Base-by-base conservation (phyloP, 768 basidiomycete species). In the Boletus sp. region DNA sequence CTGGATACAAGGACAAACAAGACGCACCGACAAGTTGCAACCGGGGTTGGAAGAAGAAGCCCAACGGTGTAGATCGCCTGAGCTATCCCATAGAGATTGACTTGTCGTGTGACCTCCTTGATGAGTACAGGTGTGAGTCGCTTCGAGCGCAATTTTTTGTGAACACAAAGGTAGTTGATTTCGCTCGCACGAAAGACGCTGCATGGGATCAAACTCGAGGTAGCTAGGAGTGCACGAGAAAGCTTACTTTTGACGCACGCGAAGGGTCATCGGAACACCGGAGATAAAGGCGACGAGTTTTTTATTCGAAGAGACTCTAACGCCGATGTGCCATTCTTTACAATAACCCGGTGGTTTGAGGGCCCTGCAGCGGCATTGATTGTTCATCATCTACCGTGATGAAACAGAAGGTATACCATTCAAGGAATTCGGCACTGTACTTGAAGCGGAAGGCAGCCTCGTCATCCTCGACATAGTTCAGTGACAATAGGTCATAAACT, bases 51-150 rank as follows among this genome's bases (percentile, higher is more conserved):
- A 11, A 99, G 76, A 40, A 97, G 85, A 25, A 93, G 84, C 2
- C 97, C 97, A 17, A 84, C 95, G 0, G 97, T 99, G 70, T 98
- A 98, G 47, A 99, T 89, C 8, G 97, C 97, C 71, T 99, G 97
- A 77, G 97, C 98, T 49, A 97, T 79, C 32, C 91, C 91, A 58
- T 84, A 81, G 35, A 98, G 79, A 69, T 98, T 84, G 49, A 90
- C 90, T 66, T 92, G 91, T 21, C 97, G 81, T 0, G 97, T 98
- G 25, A 98, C 88, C 67, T 99, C 97, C 69, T 97, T 97, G 74
- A 99, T 98, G 47, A 99, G 79, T 13, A 98, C 91, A 1, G 97
- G 97, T 0, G 97, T 87, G 23, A 98, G 77, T 38, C 97, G 88
- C 70, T 98, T 98, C 0, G 93, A 90, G 17, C 97, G 88, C 34